Percentiles rank a stretch among this genome's conserved stretches.
Evolutionary conservation across 2,329 filamentous ascomycete species (phyloP).

Genomic region (Pseudogymnoascus sp.): DNA sequence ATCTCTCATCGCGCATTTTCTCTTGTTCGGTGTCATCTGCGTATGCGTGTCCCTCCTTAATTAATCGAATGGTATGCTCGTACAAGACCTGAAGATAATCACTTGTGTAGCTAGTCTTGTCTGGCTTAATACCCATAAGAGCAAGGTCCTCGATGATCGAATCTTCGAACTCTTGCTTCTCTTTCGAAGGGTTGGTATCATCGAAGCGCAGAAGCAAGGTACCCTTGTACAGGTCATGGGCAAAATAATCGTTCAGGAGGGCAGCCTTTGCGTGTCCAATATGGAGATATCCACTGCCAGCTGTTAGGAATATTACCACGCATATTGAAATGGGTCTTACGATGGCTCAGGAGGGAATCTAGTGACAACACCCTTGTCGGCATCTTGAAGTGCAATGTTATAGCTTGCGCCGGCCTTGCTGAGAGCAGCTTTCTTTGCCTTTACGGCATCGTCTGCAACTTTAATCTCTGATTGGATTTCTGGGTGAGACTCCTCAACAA

Average conservation of each 20-base stretch:
- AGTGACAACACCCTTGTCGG: constrained; percentile 82
- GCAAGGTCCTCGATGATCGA: constrained; percentile 86
- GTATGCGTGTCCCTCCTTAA: constrained; percentile 82
- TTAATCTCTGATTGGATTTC: constrained; percentile 68
- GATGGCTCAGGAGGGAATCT: constrained; percentile 93
- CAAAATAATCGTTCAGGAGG: constrained; percentile 92
- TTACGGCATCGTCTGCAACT: constrained; percentile 58
- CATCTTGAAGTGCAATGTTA: constrained; percentile 77
- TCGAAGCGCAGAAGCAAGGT: constrained; percentile 89
- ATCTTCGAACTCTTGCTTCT: constrained; percentile 95
- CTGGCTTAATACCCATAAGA: constrained; percentile 86
- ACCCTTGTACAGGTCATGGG: constrained; percentile 85
- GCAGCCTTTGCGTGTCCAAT: constrained; percentile 95
- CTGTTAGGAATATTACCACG: constrained; percentile 8
- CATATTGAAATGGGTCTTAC: constrained; percentile 35
- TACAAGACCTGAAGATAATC: constrained; percentile 95
- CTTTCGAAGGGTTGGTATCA: constrained; percentile 94
- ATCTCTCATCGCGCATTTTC: constrained; percentile 77
- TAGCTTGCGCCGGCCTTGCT: constrained; percentile 79
- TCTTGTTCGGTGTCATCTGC: constrained; percentile 91
- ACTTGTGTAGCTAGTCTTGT: constrained; percentile 80
- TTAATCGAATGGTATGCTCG: constrained; percentile 74
- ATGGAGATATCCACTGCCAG: constrained; percentile 66
- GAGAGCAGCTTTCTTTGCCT: constrained; percentile 60
- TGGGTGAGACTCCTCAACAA: constrained; percentile 72